A percentile compares a stretch with the other conserved stretches of the same genome.
Evolutionary conservation across 2,329 filamentous ascomycete genomes (phyloP).

Genomic region (Corynespora cassiicola): DNA sequence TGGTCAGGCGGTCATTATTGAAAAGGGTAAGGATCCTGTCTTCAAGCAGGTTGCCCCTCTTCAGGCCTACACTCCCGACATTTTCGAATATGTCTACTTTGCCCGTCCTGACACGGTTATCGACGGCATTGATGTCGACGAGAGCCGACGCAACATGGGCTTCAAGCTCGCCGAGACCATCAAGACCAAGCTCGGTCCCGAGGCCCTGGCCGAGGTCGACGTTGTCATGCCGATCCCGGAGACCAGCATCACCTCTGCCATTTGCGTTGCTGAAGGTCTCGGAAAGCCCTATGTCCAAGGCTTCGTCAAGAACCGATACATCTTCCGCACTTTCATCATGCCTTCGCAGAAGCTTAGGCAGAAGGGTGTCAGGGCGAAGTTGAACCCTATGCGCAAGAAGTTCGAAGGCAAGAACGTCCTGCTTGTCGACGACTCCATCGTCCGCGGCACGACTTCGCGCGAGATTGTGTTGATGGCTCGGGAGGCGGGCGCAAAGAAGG

Average conservation of each 20-base stretch:
- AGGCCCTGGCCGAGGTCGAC: slow-evolving; percentile 78
- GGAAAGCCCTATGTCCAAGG: slow-evolving; percentile 80
- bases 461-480: slow-evolving; percentile 85
- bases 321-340: slow-evolving; percentile 88
- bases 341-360: slow-evolving; percentile 80
- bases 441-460: slow-evolving; percentile 81
- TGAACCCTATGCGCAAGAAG: slow-evolving; percentile 85
- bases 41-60: slow-evolving; percentile 76
- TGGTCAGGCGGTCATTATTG: slow-evolving; percentile 84
- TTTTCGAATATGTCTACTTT: slow-evolving; percentile 90
- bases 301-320: slow-evolving; percentile 89
- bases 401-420: slow-evolving; percentile 82
- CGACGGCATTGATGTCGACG: slow-evolving; percentile 86
- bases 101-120: slow-evolving; percentile 82
- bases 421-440: slow-evolving; percentile 88
- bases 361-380: slow-evolving; percentile 87
- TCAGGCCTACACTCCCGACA: slow-evolving; percentile 79
- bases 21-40: slow-evolving; percentile 75
- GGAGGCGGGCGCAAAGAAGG: slow-evolving; percentile 81
- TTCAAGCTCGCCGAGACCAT: slow-evolving; percentile 78
- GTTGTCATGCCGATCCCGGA: slow-evolving; percentile 84
- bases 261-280: slow-evolving; percentile 75
- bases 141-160: slow-evolving; percentile 86
- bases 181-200: slow-evolving; percentile 68
- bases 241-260: slow-evolving; percentile 82